These are phyloP conservation scores for Spongispora temasekensis DNA, from an alignment of 1,284 basidiomycete genomes.

Conservation along the genomic window DNA sequence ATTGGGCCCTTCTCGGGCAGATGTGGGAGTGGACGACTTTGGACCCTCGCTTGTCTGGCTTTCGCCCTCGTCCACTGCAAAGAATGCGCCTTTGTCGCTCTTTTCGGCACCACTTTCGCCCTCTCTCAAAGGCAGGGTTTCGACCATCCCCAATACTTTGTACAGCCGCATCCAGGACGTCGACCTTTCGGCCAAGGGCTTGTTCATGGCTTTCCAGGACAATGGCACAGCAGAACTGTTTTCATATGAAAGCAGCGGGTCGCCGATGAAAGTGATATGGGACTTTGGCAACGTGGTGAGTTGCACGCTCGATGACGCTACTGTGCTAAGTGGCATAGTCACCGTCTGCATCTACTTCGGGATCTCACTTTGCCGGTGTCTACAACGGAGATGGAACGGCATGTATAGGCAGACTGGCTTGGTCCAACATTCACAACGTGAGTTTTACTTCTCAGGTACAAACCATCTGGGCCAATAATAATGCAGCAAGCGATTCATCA, in stretches of 20 bases:
- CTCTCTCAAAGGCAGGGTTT: conserved; percentile 50
- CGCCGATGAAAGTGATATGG: conserved; percentile 50
- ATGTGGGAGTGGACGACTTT: conserved; percentile 21
- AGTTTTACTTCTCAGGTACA: conserved; percentile 26
- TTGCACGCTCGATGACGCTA: conserved; percentile 8
- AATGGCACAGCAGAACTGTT: conserved; percentile 61
- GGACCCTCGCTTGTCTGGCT: conserved; percentile 64
- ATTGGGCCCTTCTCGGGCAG: conserved; percentile 41
- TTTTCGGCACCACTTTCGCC: conserved; percentile 56
- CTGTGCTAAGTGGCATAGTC: conserved; percentile 31
- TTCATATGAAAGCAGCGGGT: conserved; percentile 40
- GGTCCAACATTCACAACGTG: conserved; percentile 63
- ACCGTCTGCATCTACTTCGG: conserved; percentile 41
- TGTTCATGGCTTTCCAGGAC: conserved; percentile 53
- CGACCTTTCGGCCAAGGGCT: conserved; percentile 48
- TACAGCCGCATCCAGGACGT: conserved; percentile 59
- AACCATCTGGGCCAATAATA: neutral
- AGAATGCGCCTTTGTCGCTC: conserved; percentile 36
- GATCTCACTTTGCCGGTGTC: conserved; percentile 62
- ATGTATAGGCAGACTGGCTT: conserved; percentile 74
- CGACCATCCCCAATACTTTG: conserved; percentile 41
- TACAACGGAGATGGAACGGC: conserved; percentile 57
- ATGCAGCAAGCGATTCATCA: conserved; percentile 55
- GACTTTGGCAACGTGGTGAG: conserved; percentile 63
- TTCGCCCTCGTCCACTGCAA: conserved; percentile 42